A percentile compares a stretch with the other conserved stretches of the same genome.
phyloP scores from a whole-genome alignment of 1,284 basidiomycete genomes.

The Psilocybe mexicana region DNA sequence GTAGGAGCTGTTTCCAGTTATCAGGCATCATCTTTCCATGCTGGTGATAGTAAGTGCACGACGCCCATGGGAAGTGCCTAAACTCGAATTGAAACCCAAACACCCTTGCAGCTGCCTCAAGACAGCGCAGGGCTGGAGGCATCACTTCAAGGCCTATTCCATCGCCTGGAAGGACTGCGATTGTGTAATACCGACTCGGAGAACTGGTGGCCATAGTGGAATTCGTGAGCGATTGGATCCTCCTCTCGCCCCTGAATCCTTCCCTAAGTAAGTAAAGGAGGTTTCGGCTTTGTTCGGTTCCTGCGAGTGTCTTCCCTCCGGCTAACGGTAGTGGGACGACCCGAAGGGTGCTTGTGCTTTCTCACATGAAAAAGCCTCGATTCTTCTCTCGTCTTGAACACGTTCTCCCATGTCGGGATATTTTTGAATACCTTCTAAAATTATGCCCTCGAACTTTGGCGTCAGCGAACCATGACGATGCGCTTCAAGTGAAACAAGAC shows the following conservation, averaged over 20 bases:
- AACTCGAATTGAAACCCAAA: conserved; percentile 37
- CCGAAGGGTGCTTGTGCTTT: background rate
- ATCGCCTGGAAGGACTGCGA: conserved; percentile 57
- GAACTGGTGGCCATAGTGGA: conserved; percentile 2
- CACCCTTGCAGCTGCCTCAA: conserved; percentile 33
- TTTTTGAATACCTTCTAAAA: background rate
- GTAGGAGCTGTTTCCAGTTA: conserved; percentile 34
- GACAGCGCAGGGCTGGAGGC: conserved; percentile 42
- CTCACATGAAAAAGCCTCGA: background rate
- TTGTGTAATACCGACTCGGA: conserved; percentile 37
- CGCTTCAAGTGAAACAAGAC: too few relatives aligned
- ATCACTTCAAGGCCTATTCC: conserved; percentile 59
- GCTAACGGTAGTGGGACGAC: background rate
- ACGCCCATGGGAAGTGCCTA: conserved; percentile 35
- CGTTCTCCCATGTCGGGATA: background rate
- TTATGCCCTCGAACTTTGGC: background rate
- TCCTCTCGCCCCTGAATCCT: too few relatives aligned
- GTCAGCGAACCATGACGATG: too few relatives aligned
- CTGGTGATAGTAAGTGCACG: conserved; percentile 37
- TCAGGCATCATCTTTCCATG: conserved; percentile 37
- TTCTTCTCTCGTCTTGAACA: background rate
- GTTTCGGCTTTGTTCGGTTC: too few relatives aligned
- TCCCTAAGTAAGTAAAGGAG: too few relatives aligned
- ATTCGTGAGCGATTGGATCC: too few relatives aligned
- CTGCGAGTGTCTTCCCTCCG: background rate